phyloP scores from a whole-genome alignment of 2,329 filamentous ascomycete species.

The Rhynchosporium agropyri region DNA sequence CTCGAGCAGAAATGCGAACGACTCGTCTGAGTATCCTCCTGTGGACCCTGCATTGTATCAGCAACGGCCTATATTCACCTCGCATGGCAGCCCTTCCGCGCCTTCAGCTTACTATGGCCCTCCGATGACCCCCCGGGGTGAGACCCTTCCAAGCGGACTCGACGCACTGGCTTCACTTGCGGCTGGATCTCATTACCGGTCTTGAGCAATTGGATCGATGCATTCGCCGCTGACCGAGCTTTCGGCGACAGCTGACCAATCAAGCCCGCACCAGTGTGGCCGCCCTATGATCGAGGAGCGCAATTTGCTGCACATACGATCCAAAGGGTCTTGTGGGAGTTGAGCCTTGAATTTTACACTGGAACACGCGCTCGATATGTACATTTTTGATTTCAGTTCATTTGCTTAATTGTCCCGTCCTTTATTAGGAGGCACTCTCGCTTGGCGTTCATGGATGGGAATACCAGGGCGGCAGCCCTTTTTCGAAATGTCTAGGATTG shows the following conservation, averaged over 20 bases:
- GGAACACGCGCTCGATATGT: not conserved
- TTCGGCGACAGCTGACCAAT: not conserved
- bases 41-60: conserved; percentile 28
- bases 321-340: not conserved
- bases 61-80: conserved; percentile 6
- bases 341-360: not conserved
- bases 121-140: not conserved
- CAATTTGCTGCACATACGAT: not conserved
- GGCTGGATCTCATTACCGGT: conserved; percentile 18
- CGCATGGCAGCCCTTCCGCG: not conserved
- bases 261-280: not conserved
- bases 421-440: not conserved
- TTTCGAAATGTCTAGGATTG: not conserved
- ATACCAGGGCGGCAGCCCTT: conserved; percentile 59
- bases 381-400: not conserved
- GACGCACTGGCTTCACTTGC: conserved; percentile 26
- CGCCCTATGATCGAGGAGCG: not conserved
- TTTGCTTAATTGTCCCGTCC: not conserved
- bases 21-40: conserved; percentile 19
- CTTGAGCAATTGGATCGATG: conserved; percentile 1
- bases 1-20: conserved; percentile 35
- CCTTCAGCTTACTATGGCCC: conserved; percentile 3
- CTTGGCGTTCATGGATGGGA: conserved; percentile 34
- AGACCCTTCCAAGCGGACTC: conserved; percentile 17
- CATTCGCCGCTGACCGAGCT: not conserved